Evolutionary conservation across 129 eudicot species (phyloP).

Genomic region (Helichrysum umbraculigerum): DNA sequence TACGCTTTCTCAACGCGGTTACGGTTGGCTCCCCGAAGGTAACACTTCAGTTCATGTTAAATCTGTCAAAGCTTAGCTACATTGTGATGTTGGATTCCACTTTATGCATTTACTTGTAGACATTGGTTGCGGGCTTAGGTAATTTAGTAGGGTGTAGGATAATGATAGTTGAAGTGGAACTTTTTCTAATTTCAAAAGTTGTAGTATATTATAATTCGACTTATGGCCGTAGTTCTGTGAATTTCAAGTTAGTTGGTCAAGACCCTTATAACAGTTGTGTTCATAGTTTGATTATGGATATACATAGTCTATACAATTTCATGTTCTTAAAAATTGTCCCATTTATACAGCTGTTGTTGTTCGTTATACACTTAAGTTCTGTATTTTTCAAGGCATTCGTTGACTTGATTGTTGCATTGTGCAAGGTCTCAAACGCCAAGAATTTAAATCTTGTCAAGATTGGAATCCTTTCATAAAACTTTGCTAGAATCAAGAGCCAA

Average conservation of each 20-base stretch:
- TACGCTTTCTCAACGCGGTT: slow-evolving; percentile 66
- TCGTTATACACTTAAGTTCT: slow-evolving; percentile 13
- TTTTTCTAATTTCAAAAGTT: background rate
- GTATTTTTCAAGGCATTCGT: background rate
- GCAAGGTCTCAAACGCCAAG: slow-evolving; percentile 3
- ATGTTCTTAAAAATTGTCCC: background rate
- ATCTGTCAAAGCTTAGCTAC: background rate
- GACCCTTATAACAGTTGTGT: background rate
- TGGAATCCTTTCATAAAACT: background rate
- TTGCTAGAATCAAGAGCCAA: slow-evolving; percentile 27
- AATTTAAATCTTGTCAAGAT: background rate
- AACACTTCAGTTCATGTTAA: slow-evolving; percentile 2
- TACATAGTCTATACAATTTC: background rate
- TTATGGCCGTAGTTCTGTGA: slow-evolving; percentile 7
- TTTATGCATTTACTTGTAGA: slow-evolving; percentile 9
- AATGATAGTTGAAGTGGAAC: background rate
- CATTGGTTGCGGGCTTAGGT: background rate
- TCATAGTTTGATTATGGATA: background rate
- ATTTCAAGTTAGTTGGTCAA: slow-evolving; percentile 1
- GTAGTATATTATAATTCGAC: background rate
- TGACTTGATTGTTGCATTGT: background rate
- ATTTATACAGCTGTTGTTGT: background rate
- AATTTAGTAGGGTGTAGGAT: background rate
- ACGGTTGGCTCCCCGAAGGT: slow-evolving; percentile 87
- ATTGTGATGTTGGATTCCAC: slow-evolving; percentile 3